Percentiles rank a stretch among this genome's conserved stretches.
These are phyloP conservation scores for Pythium dissimile DNA, from an alignment of 352 stramenopile species.

Conservation along the genomic window DNA sequence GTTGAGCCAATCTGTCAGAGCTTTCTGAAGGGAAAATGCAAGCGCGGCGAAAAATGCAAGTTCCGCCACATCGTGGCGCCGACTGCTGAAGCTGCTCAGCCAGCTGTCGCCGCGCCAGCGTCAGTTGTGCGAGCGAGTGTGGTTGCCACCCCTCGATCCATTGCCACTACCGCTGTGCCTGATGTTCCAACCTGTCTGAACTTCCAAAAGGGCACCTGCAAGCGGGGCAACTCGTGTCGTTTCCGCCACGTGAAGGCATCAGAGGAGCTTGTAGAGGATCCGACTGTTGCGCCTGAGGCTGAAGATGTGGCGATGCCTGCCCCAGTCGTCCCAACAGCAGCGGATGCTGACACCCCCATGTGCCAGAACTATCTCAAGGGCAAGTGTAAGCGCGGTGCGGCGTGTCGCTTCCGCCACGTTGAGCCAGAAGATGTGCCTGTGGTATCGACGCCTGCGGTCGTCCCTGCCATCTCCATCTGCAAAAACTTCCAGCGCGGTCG, in stretches of 20 bases:
- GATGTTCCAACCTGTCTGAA: constrained; percentile 29
- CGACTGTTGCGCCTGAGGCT: neutral
- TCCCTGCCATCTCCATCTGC: constrained; percentile 26
- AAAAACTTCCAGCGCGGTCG: constrained; percentile 26
- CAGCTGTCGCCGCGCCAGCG: neutral
- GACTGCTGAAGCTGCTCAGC: neutral
- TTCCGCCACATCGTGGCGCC: neutral
- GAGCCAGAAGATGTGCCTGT: neutral
- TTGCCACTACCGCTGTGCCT: too few relatives aligned
- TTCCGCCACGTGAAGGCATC: constrained; percentile 26
- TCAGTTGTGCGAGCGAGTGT: too few relatives aligned
- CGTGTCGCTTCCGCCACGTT: constrained; percentile 28
- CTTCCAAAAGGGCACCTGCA: constrained; percentile 38
- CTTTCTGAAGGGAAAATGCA: constrained; percentile 41
- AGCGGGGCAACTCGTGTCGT: constrained; percentile 27
- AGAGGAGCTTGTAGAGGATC: neutral
- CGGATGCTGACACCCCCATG: constrained; percentile 16
- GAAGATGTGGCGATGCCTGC: neutral
- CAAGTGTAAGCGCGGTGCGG: constrained; percentile 31
- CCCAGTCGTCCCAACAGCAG: neutral
- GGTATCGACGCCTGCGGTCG: neutral
- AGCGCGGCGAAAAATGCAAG: constrained; percentile 29
- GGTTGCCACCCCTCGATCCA: too few relatives aligned
- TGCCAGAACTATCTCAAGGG: constrained; percentile 32
- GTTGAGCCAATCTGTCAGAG: constrained; percentile 28